These are phyloP conservation scores for Ustilago cynodontis DNA, from an alignment of 1,284 basidiomycete genomes.

Conservation along the genomic window DNA sequence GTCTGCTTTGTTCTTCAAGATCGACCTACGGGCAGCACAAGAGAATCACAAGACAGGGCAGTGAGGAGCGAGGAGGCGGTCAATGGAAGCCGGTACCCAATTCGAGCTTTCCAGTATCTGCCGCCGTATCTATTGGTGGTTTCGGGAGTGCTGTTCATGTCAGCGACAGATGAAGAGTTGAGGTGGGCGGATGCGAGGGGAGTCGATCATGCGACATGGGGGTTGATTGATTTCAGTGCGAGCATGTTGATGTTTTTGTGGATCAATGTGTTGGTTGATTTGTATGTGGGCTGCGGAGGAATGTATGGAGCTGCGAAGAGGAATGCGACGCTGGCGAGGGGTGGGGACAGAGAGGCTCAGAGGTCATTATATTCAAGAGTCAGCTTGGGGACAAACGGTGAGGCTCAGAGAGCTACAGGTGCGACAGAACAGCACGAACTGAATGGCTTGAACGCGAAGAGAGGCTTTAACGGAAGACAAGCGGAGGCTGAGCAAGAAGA, in stretches of 20 bases:
- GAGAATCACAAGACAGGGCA: constrained; percentile 12
- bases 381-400: constrained; percentile 22
- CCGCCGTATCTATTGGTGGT: constrained; percentile 63
- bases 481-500: constrained; percentile 15
- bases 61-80: constrained; percentile 19
- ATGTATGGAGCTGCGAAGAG: constrained; percentile 44
- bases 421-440: constrained; percentile 37
- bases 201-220: constrained; percentile 67
- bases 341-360: constrained; percentile 31
- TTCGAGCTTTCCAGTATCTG: constrained; percentile 63
- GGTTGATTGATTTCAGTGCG: constrained; percentile 65
- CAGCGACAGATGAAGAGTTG: constrained; percentile 69
- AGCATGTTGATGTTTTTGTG: constrained; percentile 64
- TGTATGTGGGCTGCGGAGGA: constrained; percentile 63
- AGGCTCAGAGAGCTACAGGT: not conserved
- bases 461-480: not conserved
- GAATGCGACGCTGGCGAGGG: constrained; percentile 29
- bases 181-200: constrained; percentile 64
- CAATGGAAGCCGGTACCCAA: constrained; percentile 52
- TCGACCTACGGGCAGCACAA: constrained; percentile 57
- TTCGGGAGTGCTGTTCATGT: constrained; percentile 67
- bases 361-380: constrained; percentile 39
- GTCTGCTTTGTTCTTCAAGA: constrained; percentile 80
- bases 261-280: constrained; percentile 66
- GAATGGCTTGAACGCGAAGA: constrained; percentile 20